Evolutionary conservation across 192 early-diverging fungal genomes (phyloP), one percentile per base, ranked within the genome.

Genomic region (Diversispora epigaea): DNA sequence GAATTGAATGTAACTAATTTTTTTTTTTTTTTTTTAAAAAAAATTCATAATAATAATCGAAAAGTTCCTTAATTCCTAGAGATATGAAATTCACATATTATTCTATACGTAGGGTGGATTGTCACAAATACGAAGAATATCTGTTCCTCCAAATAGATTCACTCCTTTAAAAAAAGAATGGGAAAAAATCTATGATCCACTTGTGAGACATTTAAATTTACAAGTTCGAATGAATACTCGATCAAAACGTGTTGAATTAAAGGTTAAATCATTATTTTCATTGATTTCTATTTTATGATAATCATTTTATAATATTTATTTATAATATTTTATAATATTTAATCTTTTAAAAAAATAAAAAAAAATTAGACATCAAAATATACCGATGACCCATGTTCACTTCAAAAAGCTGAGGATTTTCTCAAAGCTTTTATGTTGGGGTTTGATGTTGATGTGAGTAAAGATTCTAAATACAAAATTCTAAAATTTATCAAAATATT

Each of bases 321-420:
- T 41, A 11, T 41, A 15, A 55, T 12, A 15, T 25, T 76, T 50
- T 76, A 54, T 71, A 65, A 14, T n/a, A 41, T 49, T 52, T 15
- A 32, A 39, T 73, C 67, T 49, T 64, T 6, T 21, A 46, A 40
- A 70, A 50, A 80, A 5, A 25, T n/a, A 54, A 43, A 40, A 22
- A 50, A 32, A 65, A 17, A 1, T 10, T 80, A 91, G 81, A 91
- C 90, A 6, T 95, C 91, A 71, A 85, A 88, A 68, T 88, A 94
- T 60, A 99, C 97, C 5, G 86, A 86, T 22, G 96, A 98, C 50
- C 81, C 88, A 5, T 94, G 95, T 4, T 90, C 97, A 64, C 78
- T 99, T 61, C 97, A 99, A 80, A 98, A 98, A 84, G 95, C 91
- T 54, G 94, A 94, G 17, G 97, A 99, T 78, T 99, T 99, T 86